Evolutionary conservation across 495 filamentous ascomycete species (phyloP).

Genomic region (Cercophora scortea): DNA sequence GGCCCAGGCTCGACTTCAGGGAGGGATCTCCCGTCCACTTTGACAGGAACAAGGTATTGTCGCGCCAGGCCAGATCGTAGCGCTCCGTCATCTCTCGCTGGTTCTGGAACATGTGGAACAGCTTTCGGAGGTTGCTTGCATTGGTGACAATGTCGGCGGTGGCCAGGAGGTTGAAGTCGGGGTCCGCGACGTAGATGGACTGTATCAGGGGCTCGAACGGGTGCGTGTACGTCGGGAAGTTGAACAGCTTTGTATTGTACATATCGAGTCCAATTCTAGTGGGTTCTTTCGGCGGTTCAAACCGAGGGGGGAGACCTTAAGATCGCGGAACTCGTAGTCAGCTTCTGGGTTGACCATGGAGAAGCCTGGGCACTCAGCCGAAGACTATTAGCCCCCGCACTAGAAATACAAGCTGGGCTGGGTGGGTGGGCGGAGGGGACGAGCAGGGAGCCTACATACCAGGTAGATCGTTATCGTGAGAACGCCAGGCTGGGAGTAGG

Average conservation of each 20-base stretch:
- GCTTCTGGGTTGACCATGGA: neutral
- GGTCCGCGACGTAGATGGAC: conserved; percentile 7
- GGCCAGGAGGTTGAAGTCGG: conserved; percentile 3
- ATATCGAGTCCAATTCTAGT: conserved; percentile 1
- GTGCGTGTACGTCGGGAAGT: conserved; percentile 5
- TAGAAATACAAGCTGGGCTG: neutral
- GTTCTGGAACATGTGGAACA: conserved; percentile 14
- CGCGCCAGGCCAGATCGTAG: conserved; percentile 13
- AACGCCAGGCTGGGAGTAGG: no score
- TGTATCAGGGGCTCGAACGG: conserved; percentile 17
- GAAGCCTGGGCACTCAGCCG: neutral
- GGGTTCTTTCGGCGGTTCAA: conserved; percentile 3
- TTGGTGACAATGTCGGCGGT: conserved; percentile 11
- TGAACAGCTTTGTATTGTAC: neutral
- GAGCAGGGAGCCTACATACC: no score
- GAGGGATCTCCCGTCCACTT: conserved; percentile 14
- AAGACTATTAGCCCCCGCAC: neutral
- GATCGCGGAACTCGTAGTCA: neutral
- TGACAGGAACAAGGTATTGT: conserved; percentile 6
- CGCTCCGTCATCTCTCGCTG: neutral
- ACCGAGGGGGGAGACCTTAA: conserved; percentile 9
- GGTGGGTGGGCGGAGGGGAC: no score
- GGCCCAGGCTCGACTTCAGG: conserved; percentile 1
- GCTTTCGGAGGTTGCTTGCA: conserved; percentile 16
- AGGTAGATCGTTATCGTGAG: no score